Evolutionary conservation across 139 green algal species (phyloP).

Genomic region (Tetradesmus obliquus): DNA sequence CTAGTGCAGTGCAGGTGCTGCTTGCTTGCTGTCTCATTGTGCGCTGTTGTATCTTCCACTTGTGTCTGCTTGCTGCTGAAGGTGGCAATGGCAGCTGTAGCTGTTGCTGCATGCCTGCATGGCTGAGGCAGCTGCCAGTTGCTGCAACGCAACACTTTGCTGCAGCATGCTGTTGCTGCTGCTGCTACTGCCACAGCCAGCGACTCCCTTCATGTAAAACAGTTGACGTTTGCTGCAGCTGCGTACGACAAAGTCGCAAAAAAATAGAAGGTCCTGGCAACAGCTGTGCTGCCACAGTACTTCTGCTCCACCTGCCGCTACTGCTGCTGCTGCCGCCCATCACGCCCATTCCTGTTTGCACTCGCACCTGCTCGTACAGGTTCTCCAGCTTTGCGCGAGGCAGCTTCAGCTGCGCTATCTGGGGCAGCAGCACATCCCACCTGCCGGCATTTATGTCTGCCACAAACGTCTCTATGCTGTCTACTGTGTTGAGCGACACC

Average conservation of each 20-base stretch:
- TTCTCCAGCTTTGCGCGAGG: conserved; percentile 90
- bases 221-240: no score
- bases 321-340: neutral
- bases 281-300: no score
- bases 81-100: no score
- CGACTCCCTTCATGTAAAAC: no score
- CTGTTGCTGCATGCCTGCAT: no score
- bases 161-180: neutral
- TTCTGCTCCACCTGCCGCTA: neutral
- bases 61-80: no score
- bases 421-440: conserved; percentile 93
- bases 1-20: neutral
- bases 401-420: conserved; percentile 88
- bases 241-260: no score
- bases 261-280: no score
- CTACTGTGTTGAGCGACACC: conserved; percentile 96
- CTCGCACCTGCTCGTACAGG: conserved; percentile 92
- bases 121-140: no score
- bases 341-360: neutral
- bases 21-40: neutral
- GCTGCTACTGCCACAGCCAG: neutral
- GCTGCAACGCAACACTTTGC: neutral
- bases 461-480: conserved; percentile 92
- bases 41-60: no score
- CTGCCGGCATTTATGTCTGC: conserved; percentile 89